A percentile compares a stretch with the other conserved stretches of the same genome.
Evolutionary conservation across 805 yeast species (phyloP).

Genomic region (Sugiyamaella lignohabitans): DNA sequence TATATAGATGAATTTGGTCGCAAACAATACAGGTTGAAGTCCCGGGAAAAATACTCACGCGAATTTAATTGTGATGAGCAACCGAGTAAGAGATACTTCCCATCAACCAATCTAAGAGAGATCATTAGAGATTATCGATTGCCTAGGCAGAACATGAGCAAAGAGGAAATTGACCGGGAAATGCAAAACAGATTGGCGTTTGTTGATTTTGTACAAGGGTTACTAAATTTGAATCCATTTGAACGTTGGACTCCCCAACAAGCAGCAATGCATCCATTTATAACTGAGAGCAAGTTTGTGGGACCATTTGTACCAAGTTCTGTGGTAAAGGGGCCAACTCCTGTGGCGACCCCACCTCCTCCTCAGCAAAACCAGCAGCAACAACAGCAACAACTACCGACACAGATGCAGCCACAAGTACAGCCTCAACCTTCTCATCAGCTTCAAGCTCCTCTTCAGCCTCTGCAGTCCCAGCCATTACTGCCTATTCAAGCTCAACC

Average conservation of each 20-base stretch:
- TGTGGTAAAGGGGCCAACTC: neutral
- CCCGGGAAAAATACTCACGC: constrained; percentile 45
- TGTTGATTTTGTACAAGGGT: constrained; percentile 70
- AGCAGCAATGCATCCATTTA: constrained; percentile 86
- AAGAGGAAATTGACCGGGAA: constrained; percentile 55
- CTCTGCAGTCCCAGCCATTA: neutral
- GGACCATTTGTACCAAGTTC: constrained; percentile 35
- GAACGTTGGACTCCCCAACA: constrained; percentile 97
- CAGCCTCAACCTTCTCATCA: constrained; percentile 14
- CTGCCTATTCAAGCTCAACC: neutral
- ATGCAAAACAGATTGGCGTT: constrained; percentile 63
- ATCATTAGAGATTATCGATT: constrained; percentile 68
- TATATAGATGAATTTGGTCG: constrained; percentile 33
- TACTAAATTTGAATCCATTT: constrained; percentile 78
- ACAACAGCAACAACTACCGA: constrained; percentile 6
- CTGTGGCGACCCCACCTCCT: constrained; percentile 1
- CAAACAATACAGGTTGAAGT: constrained; percentile 39
- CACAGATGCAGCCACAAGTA: constrained; percentile 14
- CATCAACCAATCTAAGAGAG: constrained; percentile 56
- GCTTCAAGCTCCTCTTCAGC: constrained; percentile 4
- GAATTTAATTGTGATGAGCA: constrained; percentile 48
- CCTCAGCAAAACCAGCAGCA: constrained; percentile 1
- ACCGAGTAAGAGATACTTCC: constrained; percentile 80
- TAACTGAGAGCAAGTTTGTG: constrained; percentile 52
- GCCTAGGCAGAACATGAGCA: constrained; percentile 32